phyloP scores from a whole-genome alignment of 805 yeast species.

The Diddensiella caesifluorescens region DNA sequence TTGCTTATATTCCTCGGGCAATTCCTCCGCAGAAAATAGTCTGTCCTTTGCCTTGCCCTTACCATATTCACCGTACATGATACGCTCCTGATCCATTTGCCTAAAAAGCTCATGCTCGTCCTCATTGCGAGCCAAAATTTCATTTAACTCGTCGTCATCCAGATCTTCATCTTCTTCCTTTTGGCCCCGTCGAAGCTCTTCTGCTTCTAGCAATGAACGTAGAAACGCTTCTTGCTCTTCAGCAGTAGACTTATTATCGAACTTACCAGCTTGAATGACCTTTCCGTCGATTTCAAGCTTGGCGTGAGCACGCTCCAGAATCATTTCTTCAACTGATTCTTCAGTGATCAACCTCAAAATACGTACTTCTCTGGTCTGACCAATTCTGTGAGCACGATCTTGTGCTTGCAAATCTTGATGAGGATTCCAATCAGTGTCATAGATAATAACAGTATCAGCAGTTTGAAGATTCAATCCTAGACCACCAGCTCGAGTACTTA shows the following conservation, averaged over 20 bases:
- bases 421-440: slow-evolving; percentile 99
- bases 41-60: slow-evolving; percentile 40
- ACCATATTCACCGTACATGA: slow-evolving; percentile 37
- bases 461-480: slow-evolving; percentile 92
- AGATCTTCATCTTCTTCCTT: slow-evolving; percentile 62
- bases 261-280: slow-evolving; percentile 97
- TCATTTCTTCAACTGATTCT: slow-evolving; percentile 91
- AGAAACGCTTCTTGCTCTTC: slow-evolving; percentile 96
- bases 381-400: slow-evolving; percentile 98
- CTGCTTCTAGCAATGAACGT: slow-evolving; percentile 80
- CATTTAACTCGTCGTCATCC: slow-evolving; percentile 80
- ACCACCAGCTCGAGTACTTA: slow-evolving; percentile 98
- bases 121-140: slow-evolving; percentile 75
- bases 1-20: slow-evolving; percentile 73
- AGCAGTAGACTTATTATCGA: slow-evolving; percentile 91
- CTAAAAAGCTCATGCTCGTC: slow-evolving; percentile 59
- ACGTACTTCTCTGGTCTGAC: slow-evolving; percentile 95
- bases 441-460: slow-evolving; percentile 95
- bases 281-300: slow-evolving; percentile 95
- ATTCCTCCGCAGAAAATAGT: slow-evolving; percentile 59
- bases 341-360: slow-evolving; percentile 86
- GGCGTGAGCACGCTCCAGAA: slow-evolving; percentile 85
- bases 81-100: slow-evolving; percentile 57
- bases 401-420: slow-evolving; percentile 99
- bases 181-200: slow-evolving; percentile 50